Base-by-base conservation (phyloP, 2,329 filamentous ascomycete genomes). In the Cordyceps tenuipes region DNA sequence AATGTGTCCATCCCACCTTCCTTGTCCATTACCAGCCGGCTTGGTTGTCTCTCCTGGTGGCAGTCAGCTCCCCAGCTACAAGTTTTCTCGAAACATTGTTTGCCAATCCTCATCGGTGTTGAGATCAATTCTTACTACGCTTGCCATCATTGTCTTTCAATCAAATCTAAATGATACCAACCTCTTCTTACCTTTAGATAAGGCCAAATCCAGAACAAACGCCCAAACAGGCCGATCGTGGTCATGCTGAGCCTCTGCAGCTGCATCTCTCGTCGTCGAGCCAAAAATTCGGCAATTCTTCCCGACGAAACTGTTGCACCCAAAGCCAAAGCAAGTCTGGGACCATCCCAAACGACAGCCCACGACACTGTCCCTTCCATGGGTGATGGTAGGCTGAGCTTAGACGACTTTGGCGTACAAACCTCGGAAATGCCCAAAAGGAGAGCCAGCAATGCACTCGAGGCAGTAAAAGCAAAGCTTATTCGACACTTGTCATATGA, bases 401-500 rank as follows among this genome's bases (percentile, higher is more conserved):
- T 70, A 5, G 71, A 75, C 31, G 73, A 78, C 52, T 76, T 76
- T 3, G 73, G 75, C 19, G 69, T 73, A 34, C 76, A 77, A n/a
- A 71, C 73, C 12, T 74, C 61, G 23, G 47, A 46, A 15, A 59
- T 60, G 3, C 43, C 62, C 5, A 59, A 71, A 31, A 69, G 66
- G 53, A 73, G 66, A 57, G 73, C 71, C 50, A 74, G 68, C 19
- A 74, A 72, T 52, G 74, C 77, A 0, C 69, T 84, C 12, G 74
- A 74, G 36, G 70, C 71, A 3, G 75, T 84, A 36, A 77, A 74
- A 43, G 74, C 71, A 6, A 77, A 72, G 47, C 67, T 82, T 17
- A 72, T 75, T 60, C 73, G 74, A 49, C 78, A 76, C 43, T 70
- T 82, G 6, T 81, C 80, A 2, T 72, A 76, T 26, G 77, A 78